phyloP scores from a whole-genome alignment of 1,284 basidiomycete genomes.

The Melanopsichium pennsylvanicum region DNA sequence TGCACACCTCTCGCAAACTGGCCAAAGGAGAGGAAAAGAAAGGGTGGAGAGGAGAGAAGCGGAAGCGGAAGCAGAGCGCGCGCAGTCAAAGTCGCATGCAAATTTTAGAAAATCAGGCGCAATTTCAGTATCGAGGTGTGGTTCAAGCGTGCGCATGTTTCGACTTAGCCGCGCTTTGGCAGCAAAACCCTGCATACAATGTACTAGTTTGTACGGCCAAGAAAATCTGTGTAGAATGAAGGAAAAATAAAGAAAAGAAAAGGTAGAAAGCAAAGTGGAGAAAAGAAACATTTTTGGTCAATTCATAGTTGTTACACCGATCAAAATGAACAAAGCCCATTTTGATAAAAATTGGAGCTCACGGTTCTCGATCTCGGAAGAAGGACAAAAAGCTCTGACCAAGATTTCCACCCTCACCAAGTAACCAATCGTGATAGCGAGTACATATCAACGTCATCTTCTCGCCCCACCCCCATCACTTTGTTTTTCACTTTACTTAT shows the following conservation, averaged over 20 bases:
- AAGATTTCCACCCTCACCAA: too few species aligned
- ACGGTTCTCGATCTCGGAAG: conserved; percentile 21
- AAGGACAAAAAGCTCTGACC: conserved; percentile 6
- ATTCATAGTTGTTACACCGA: conserved; percentile 1
- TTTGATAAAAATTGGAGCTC: neutral
- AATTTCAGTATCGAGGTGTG: conserved; percentile 1
- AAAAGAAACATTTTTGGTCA: neutral
- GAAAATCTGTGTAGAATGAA: too few species aligned
- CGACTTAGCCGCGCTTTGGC: conserved; percentile 4
- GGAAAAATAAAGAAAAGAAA: too few species aligned
- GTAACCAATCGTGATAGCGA: too few species aligned
- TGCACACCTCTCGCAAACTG: too few species aligned
- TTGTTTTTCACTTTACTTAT: too few species aligned
- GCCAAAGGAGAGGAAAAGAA: too few species aligned
- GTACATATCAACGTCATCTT: neutral
- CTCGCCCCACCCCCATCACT: neutral
- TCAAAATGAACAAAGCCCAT: too few species aligned
- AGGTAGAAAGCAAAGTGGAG: too few species aligned
- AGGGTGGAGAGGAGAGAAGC: conserved; percentile 1
- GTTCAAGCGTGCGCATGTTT: neutral
- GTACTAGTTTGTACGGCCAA: too few species aligned
- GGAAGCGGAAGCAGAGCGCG: too few species aligned
- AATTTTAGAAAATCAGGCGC: neutral
- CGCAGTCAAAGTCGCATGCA: neutral
- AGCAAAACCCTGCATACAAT: conserved; percentile 27